Evolutionary conservation across 2,329 filamentous ascomycete genomes (phyloP), one percentile per base, ranked within the genome.

Genomic region (Aulographum hederae): DNA sequence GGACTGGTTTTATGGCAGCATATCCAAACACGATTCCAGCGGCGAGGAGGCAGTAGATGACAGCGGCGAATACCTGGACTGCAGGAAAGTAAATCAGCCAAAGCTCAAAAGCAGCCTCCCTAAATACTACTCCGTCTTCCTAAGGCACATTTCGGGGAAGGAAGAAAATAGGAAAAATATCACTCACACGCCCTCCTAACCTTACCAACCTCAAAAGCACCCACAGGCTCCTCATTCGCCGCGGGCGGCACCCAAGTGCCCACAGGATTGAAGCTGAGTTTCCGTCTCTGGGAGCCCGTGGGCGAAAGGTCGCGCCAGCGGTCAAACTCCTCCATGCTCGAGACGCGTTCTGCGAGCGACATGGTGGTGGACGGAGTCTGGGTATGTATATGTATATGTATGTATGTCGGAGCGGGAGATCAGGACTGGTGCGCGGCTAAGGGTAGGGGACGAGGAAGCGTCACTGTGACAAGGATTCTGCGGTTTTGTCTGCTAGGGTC

Each of bases 11-110:
- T 41, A 91, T 61, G 10, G 81, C 80, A 11, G 81, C 81, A 51
- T 81, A 91, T 20, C 81, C 81, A 53, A 89, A 89, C 13, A 89
- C 71, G 26, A 84, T 61, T 2, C 81, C 85, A 4, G 82, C 75
- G 5, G 78, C 72, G 37, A 91, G 63, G 21, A 85, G 65, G 51
- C 78, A 86, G 48, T 78, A 79, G 8, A 79, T 43, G 1, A 80
- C 70, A 4, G 73, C 76, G 29, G 69, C 58, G 26, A 56, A 53
- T n/a, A 85, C 69, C 54, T 86, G 79, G 12, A 67, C 74, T 81
- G 43, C 34, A 20, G n/a, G n/a, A n/a, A n/a, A n/a, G n/a, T n/a
- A n/a, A n/a, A n/a, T n/a, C n/a, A n/a, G n/a, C n/a, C n/a, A n/a
- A 8, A 25, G 5, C 15, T 11, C 31, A 11, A 21, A 11, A 21